These are phyloP conservation scores for Exophiala dermatitidis DNA, from an alignment of 2,329 filamentous ascomycete species.

Conservation along the genomic window DNA sequence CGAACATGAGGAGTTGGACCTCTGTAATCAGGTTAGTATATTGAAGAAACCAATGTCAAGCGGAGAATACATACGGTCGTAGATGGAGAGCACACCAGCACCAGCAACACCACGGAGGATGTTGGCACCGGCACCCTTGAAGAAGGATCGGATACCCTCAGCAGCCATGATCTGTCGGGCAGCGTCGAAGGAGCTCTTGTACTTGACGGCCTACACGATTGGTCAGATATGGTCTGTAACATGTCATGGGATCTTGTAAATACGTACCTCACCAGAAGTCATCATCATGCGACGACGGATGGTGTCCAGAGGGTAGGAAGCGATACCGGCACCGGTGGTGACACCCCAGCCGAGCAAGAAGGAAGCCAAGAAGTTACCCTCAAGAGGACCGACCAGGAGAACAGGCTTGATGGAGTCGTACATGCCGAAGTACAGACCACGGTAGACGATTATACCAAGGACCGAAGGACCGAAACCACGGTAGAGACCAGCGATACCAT, in stretches of 20 bases:
- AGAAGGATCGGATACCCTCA: slow-evolving; percentile 97
- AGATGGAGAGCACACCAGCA: slow-evolving; percentile 99
- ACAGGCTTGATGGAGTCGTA: slow-evolving; percentile 99
- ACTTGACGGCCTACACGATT: slow-evolving; percentile 88
- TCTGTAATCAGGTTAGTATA: slow-evolving; percentile 23
- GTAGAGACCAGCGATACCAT: slow-evolving; percentile 99
- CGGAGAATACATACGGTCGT: slow-evolving; percentile 61
- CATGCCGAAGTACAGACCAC: slow-evolving; percentile 99
- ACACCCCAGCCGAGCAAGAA: slow-evolving; percentile 98
- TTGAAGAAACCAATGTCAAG: background rate
- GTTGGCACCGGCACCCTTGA: slow-evolving; percentile 99
- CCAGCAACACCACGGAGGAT: slow-evolving; percentile 99
- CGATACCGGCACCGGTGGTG: slow-evolving; percentile 99
- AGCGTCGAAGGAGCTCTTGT: slow-evolving; percentile 93
- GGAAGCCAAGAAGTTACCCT: slow-evolving; percentile 99
- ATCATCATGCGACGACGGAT: slow-evolving; percentile 99
- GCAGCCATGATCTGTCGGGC: slow-evolving; percentile 90
- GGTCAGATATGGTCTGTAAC: slow-evolving; percentile 1
- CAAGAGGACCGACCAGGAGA: slow-evolving; percentile 79
- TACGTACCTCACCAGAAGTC: slow-evolving; percentile 68
- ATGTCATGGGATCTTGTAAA: slow-evolving; percentile 1
- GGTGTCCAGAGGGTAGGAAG: slow-evolving; percentile 99
- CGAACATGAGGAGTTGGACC: slow-evolving; percentile 90
- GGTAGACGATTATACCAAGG: slow-evolving; percentile 98
- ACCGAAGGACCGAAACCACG: slow-evolving; percentile 99